phyloP scores from a whole-genome alignment of 441 rosid species.

The Pelargonium citronellum region DNA sequence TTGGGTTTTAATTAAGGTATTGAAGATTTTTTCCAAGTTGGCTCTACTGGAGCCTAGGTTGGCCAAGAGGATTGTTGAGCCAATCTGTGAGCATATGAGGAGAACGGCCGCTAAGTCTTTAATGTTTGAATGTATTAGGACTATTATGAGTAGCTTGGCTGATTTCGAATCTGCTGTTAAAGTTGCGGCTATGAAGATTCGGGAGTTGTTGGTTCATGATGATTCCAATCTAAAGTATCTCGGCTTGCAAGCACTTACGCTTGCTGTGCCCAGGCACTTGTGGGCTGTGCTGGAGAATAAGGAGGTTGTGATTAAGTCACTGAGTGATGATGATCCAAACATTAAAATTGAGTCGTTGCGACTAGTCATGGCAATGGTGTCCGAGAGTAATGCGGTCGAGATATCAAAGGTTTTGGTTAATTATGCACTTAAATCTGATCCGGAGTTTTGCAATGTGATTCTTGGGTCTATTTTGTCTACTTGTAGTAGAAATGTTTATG shows the following conservation, averaged over 20 bases:
- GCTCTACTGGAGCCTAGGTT: conserved; percentile 74
- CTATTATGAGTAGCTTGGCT: conserved; percentile 64
- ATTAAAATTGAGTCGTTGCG: conserved; percentile 68
- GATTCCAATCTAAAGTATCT: conserved; percentile 92
- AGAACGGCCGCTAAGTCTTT: conserved; percentile 80
- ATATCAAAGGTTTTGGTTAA: conserved; percentile 65
- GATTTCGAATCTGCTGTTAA: conserved; percentile 80
- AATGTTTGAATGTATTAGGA: conserved; percentile 75
- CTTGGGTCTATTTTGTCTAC: conserved; percentile 63
- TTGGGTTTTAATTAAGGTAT: conserved; percentile 81
- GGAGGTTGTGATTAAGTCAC: conserved; percentile 73
- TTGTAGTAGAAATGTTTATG: conserved; percentile 60
- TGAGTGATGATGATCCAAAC: conserved; percentile 75
- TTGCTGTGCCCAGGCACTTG: conserved; percentile 54
- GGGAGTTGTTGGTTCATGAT: conserved; percentile 68
- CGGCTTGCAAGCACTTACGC: conserved; percentile 64
- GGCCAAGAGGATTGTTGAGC: conserved; percentile 72
- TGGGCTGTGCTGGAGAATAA: conserved; percentile 85
- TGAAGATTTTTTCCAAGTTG: conserved; percentile 75
- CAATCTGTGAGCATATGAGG: conserved; percentile 80
- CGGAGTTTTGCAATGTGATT: conserved; percentile 77
- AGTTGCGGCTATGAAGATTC: conserved; percentile 58
- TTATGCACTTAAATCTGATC: conserved; percentile 79
- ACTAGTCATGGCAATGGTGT: conserved; percentile 76
- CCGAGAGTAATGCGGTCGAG: conserved; percentile 62